phyloP scores from a whole-genome alignment of 2,329 filamentous ascomycete species.

The Phoma sp. region DNA sequence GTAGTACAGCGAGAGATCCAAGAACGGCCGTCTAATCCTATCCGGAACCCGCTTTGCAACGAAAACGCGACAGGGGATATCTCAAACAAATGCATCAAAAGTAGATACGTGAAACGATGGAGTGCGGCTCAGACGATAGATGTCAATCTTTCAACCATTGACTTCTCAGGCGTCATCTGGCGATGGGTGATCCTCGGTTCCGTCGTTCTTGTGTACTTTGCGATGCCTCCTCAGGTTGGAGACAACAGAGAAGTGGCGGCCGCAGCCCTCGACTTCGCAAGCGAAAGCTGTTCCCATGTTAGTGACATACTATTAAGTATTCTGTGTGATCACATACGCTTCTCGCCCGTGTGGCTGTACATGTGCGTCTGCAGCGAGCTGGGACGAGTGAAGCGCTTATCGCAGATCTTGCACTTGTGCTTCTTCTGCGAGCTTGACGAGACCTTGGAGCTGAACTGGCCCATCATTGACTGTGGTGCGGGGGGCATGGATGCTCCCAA shows the following conservation, averaged over 20 bases:
- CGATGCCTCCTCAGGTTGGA: constrained; percentile 93
- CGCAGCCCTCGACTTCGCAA: constrained; percentile 93
- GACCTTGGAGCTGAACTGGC: constrained; percentile 95
- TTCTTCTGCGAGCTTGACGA: constrained; percentile 97
- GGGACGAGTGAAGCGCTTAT: constrained; percentile 94
- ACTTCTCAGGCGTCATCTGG: constrained; percentile 53
- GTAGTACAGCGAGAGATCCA: constrained; percentile 39
- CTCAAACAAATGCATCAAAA: constrained; percentile 39
- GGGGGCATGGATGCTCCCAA: constrained; percentile 70
- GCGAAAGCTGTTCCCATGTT: constrained; percentile 72
- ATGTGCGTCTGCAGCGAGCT: constrained; percentile 96
- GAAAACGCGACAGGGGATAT: constrained; percentile 47
- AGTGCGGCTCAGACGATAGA: constrained; percentile 21
- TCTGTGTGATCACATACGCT: constrained; percentile 71
- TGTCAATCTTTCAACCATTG: constrained; percentile 36
- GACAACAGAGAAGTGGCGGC: constrained; percentile 94
- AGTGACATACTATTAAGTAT: background rate
- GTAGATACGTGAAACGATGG: constrained; percentile 27
- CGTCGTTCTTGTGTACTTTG: constrained; percentile 89
- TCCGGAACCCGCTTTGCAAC: constrained; percentile 31
- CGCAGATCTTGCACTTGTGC: constrained; percentile 99
- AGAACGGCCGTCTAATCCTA: constrained; percentile 41
- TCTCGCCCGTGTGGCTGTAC: constrained; percentile 98
- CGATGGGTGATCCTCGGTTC: constrained; percentile 53
- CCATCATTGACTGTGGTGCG: constrained; percentile 96